Base-by-base conservation (phyloP, 768 basidiomycete genomes). In the Kwoniella botswanensis region DNA sequence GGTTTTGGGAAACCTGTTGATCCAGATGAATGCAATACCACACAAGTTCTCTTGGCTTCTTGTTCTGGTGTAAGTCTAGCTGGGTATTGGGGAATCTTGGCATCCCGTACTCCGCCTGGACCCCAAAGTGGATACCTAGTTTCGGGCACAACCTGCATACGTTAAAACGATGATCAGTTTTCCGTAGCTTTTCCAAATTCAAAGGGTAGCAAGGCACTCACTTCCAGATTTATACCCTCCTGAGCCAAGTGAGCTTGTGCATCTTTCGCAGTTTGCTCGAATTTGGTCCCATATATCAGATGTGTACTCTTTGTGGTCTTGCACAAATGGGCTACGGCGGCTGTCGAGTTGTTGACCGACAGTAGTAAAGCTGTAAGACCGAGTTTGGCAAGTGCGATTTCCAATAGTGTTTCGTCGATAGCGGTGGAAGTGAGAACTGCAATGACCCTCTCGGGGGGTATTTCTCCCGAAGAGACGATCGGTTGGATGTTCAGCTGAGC, bases 321-420 rank as follows among this genome's bases (percentile, higher is more conserved):
- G 71, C 87, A 79, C 21, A 88, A 82, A 70, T 87, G 85, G 0
- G 86, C 86, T 26, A 86, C 84, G 4, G 87, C 87, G 4, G 84
- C 77, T 0, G 86, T 82, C 0, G 87, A 87, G 76, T 88, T 88
- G 71, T 87, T 87, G 65, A 85, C 83, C 9, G 85, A 86, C 15
- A 86, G 68, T 1, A 86, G 75, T 13, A 86, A 79, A 15, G 85
- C 74, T 10, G 84, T 74, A 13, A 86, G 76, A 24, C 84, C 85
- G 61, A 86, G 76, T 74, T 85, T 86, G 22, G 83, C 81, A 15
- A 86, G 82, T 2, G 86, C 85, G 58, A 86, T 82, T 68, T 86
- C 85, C 21, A 86, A 84, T 4, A 86, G 78, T 2, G 85, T 79
- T 63, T 85, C 84, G 72, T 86, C 85, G 59, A 86, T 81, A 2